These are phyloP conservation scores for Spinellus fusiger DNA, from an alignment of 192 early-diverging fungal genomes.

Conservation along the genomic window DNA sequence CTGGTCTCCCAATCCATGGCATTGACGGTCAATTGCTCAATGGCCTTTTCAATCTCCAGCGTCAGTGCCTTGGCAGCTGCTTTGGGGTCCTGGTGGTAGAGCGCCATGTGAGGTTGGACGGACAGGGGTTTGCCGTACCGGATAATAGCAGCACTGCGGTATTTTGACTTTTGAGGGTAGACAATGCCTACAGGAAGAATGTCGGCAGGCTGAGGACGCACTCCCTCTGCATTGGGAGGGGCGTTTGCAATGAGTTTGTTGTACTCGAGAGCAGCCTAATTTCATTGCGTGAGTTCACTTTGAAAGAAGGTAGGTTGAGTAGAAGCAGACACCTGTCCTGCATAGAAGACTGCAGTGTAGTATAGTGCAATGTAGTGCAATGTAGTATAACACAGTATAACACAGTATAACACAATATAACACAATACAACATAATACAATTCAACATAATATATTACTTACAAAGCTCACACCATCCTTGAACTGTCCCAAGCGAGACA, in stretches of 20 bases:
- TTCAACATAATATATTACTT: background rate
- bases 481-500: conserved; percentile 29
- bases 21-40: conserved; percentile 41
- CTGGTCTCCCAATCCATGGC: conserved; percentile 41
- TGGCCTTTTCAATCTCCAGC: conserved; percentile 30
- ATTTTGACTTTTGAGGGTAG: conserved; percentile 45
- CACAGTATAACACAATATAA: background rate
- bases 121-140: conserved; percentile 42
- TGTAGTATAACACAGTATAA: too few species aligned
- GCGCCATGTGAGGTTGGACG: conserved; percentile 30
- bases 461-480: conserved; percentile 48
- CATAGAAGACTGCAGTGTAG: too few species aligned
- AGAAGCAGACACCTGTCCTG: too few species aligned
- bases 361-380: too few species aligned
- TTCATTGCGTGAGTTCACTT: background rate
- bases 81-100: conserved; percentile 32
- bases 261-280: conserved; percentile 44
- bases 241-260: conserved; percentile 27
- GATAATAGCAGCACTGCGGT: conserved; percentile 37
- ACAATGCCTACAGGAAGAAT: conserved; percentile 42
- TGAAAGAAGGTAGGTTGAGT: background rate
- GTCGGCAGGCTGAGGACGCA: conserved; percentile 8
- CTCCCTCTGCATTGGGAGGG: conserved; percentile 11
- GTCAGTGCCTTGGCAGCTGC: conserved; percentile 37
- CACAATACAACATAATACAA: background rate